A percentile compares a stretch with the other conserved stretches of the same genome.
These are phyloP conservation scores for Artomyces pyxidatus DNA, from an alignment of 768 basidiomycete species.

Conservation along the genomic window DNA sequence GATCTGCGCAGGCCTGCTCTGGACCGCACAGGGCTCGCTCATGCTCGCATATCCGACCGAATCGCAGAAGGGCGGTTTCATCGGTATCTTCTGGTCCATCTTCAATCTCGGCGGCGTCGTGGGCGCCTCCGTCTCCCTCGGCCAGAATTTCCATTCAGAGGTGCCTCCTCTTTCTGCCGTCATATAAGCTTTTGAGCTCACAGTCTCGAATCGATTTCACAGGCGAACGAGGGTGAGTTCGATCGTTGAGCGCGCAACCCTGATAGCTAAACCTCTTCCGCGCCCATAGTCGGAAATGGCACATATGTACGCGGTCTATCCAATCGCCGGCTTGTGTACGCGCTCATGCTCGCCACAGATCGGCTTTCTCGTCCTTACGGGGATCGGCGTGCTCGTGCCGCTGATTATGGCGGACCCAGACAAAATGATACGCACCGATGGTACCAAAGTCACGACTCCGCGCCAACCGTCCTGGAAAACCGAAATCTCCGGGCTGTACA, in stretches of 20 bases:
- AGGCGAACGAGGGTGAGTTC: slow-evolving; percentile 26
- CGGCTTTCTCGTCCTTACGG: slow-evolving; percentile 64
- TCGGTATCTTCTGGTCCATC: slow-evolving; percentile 77
- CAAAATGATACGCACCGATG: slow-evolving; percentile 69
- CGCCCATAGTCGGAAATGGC: slow-evolving; percentile 48
- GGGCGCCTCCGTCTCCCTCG: slow-evolving; percentile 68
- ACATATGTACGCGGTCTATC: slow-evolving; percentile 53
- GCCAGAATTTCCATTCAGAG: slow-evolving; percentile 55
- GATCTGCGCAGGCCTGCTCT: slow-evolving; percentile 61
- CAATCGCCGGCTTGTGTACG: not conserved
- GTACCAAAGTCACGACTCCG: slow-evolving; percentile 52
- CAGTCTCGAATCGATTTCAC: not conserved
- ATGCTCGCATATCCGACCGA: slow-evolving; percentile 84
- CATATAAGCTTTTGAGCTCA: not conserved
- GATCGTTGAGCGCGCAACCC: not conserved
- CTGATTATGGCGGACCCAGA: slow-evolving; percentile 63
- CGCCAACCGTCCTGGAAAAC: slow-evolving; percentile 72
- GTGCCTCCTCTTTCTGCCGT: slow-evolving; percentile 28
- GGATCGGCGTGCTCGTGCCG: slow-evolving; percentile 60
- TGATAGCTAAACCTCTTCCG: not conserved
- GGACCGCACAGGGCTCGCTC: slow-evolving; percentile 81
- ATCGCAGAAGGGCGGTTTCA: slow-evolving; percentile 65
- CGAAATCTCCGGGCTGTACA: slow-evolving; percentile 62
- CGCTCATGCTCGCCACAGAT: slow-evolving; percentile 36
- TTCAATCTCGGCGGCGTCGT: slow-evolving; percentile 80